Percentiles rank a stretch among this genome's conserved stretches.
These are phyloP conservation scores for Nymphaea colorata DNA, from an alignment of 164 flowering plant species.

Conservation along the genomic window DNA sequence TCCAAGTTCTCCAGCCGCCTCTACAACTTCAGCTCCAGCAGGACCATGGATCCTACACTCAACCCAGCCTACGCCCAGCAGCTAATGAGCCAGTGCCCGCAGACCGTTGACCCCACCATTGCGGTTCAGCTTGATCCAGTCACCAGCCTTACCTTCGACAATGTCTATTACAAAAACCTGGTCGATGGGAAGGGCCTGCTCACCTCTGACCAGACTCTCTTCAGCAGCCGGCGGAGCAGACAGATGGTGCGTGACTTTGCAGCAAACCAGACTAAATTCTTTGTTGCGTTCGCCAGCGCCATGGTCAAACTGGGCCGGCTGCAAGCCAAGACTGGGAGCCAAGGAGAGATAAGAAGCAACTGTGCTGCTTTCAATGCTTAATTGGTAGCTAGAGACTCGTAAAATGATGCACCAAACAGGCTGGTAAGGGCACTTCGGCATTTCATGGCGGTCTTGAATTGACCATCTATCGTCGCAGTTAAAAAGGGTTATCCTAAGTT, in stretches of 20 bases:
- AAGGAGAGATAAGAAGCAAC: slow-evolving; percentile 43
- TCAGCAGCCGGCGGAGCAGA: slow-evolving; percentile 28
- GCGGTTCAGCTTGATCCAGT: slow-evolving; percentile 55
- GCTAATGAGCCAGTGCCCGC: slow-evolving; percentile 39
- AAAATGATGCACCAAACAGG: no score
- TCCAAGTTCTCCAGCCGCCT: slow-evolving; percentile 43
- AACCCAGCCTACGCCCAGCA: slow-evolving; percentile 50
- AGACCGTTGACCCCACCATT: slow-evolving; percentile 32
- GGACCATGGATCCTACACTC: slow-evolving; percentile 49
- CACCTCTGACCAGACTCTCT: slow-evolving; percentile 59
- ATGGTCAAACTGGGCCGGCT: slow-evolving; percentile 64
- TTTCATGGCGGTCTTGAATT: no score
- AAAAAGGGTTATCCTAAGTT: no score
- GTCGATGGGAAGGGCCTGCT: slow-evolving; percentile 48
- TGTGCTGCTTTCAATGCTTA: slow-evolving; percentile 47
- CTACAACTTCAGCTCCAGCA: slow-evolving; percentile 32
- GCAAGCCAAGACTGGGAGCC: slow-evolving; percentile 43
- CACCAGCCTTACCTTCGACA: slow-evolving; percentile 52
- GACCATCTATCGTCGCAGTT: no score
- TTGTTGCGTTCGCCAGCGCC: slow-evolving; percentile 33
- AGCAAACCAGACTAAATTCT: slow-evolving; percentile 20
- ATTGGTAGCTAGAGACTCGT: slow-evolving; percentile 1
- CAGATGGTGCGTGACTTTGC: slow-evolving; percentile 41
- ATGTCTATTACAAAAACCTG: slow-evolving; percentile 50
- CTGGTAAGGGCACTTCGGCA: no score